Evolutionary conservation across 2,329 filamentous ascomycete species (phyloP), one percentile per base, ranked within the genome.

Genomic region (Fusarium verrucosum): DNA sequence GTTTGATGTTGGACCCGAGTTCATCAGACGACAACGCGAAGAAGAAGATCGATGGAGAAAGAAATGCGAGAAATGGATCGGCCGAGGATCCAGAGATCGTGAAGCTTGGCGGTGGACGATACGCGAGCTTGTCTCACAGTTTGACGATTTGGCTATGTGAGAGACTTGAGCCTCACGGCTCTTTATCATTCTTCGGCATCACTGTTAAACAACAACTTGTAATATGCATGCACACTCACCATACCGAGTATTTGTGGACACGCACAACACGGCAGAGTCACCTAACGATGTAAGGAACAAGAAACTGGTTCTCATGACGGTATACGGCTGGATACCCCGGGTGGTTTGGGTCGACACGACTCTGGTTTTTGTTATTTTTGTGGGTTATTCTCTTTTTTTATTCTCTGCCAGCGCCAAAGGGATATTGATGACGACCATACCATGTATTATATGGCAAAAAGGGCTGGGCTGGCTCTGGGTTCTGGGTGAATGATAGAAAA

Each of bases 1-100:
- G 75, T 99, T 99, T 72, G 95, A 99, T 74, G 92, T 99, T 53
- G 95, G 95, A 0, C 95, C 94, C 4, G 92, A 96, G 76, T 99
- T 98, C 74, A 89, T 98, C 64, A 85, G 89, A 70, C 85, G 94
- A 64, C 94, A 98, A 74, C 86, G 91, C 58, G 92, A 94, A 72
- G 95, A 99, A 78, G 95, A 99, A 79, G 89, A 92, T 43, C 85
- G 92, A 61, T 99, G 95, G 95, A 85, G 90, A 68, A 89, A 89
- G 75, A 94, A 94, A 79, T 94, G 94, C 68, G 89, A 91, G 74
- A 89, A 87, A 72, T 99, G 95, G 95, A 86, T 94, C 65, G 85
- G 85, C 47, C 79, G 83, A 65, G 83, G 85, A 46, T 77, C 80
- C 28, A 79, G 83, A 56, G 82, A 87, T 62, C 82, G 83, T 69